Evolutionary conservation across 352 stramenopile species (phyloP), one percentile per base, ranked within the genome.

Genomic region (Globisporangium paroecandrum): DNA sequence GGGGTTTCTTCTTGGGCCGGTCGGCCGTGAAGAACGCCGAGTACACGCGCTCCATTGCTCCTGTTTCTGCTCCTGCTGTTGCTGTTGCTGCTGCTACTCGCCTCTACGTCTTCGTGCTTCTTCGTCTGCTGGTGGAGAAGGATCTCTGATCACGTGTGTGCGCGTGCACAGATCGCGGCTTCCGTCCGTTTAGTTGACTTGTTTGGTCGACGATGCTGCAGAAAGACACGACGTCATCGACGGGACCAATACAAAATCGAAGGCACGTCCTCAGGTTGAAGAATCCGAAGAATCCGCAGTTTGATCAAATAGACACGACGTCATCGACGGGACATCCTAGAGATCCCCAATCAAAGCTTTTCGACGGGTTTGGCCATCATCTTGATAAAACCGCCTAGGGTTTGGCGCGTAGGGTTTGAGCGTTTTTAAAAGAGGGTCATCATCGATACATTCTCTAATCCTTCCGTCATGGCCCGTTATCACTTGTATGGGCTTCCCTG

Each of bases 1-100:
- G 66, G 25, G 43, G 66, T 24, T 70, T 73, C 69, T 79, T 71
- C 36, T 61, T 61, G 53, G 80, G 73, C 9, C 76, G 76, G 56
- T 89, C 81, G 56, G 64, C 68, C 38, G 78, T 85, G 70, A 95
- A 95, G 64, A 95, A 91, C 53, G 88, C 88, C 65, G 88, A 95
- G 73, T 95, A 95, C 58, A 95, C 82, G 41, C 88, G 88, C 74
- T 95, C 86, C 86, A 95, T 95, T 12, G 36, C 25, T 47, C 3
- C 34, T 61, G 2, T 7, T 54, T 5, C 43, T 24, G 46, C 6
- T 22, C 15, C 55, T 58, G 67, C 69, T 69, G 4, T n/a, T n/a
- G n/a, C n/a, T n/a, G n/a, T n/a, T 22, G 27, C 55, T 58, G 67
- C 69, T 69, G 4, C 65, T 64, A 5, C 59, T 72, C 75, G 24